These are phyloP conservation scores for Salix purpurea DNA, from an alignment of 345 rosid species.

Conservation along the genomic window DNA sequence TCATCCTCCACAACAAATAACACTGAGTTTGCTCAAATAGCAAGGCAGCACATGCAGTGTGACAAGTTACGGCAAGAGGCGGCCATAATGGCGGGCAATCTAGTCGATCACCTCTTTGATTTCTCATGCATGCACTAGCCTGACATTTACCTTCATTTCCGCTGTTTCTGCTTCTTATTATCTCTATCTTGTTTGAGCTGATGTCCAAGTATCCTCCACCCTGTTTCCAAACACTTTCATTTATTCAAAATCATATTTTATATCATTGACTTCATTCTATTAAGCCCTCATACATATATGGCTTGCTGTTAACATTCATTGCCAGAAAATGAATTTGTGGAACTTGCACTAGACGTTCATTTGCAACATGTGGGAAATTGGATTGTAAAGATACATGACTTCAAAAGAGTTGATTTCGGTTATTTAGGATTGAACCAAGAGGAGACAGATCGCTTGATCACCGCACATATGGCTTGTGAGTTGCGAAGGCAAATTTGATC, in stretches of 20 bases:
- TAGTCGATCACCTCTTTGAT: neutral
- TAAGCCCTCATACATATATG: neutral
- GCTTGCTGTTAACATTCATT: neutral
- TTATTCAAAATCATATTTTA: neutral
- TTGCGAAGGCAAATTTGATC: neutral
- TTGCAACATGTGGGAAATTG: too few relatives aligned
- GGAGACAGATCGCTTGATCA: neutral
- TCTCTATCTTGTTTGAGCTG: neutral
- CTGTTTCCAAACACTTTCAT: neutral
- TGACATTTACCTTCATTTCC: too few relatives aligned
- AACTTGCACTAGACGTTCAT: too few relatives aligned
- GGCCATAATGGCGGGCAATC: neutral
- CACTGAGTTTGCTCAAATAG: constrained; percentile 15
- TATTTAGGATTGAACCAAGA: too few relatives aligned
- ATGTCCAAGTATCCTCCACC: neutral
- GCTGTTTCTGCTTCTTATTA: too few relatives aligned
- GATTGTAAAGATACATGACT: too few relatives aligned
- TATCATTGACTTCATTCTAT: neutral
- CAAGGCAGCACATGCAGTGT: neutral
- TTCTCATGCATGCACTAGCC: neutral
- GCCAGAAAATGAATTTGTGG: neutral
- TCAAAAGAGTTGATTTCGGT: too few relatives aligned
- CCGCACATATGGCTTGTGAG: neutral
- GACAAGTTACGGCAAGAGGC: neutral
- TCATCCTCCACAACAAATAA: neutral